Conservation (phyloP, 495 filamentous ascomycete genomes). For the Trichoderma reesei region DNA sequence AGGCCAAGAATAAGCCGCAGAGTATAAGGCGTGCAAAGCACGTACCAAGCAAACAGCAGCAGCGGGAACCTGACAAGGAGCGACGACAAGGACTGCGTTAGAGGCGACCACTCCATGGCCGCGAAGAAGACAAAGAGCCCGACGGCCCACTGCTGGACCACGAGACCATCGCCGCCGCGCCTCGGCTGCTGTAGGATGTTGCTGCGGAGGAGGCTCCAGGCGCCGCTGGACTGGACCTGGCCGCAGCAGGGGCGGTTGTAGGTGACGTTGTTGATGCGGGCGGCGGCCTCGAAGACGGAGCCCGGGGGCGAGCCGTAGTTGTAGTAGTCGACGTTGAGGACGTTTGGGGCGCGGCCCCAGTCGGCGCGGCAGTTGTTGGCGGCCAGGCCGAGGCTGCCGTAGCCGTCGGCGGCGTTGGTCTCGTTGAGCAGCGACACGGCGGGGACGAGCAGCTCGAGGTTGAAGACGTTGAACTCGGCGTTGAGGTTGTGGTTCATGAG, state of each 20-base stretch:
- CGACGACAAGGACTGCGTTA: too few species aligned
- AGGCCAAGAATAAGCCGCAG: neutral
- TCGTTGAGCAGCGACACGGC: conserved; percentile 53
- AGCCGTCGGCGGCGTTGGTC: conserved; percentile 59
- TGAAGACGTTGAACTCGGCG: conserved; percentile 53
- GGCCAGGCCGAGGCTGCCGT: conserved; percentile 62
- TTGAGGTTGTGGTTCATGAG: conserved; percentile 93
- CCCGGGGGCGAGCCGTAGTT: conserved; percentile 57
- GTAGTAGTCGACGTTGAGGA: conserved; percentile 87
- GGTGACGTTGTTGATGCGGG: conserved; percentile 73
- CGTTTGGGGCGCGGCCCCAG: conserved; percentile 71
- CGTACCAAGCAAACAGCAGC: neutral
- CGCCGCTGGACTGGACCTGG: conserved; percentile 4
- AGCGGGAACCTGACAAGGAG: too few species aligned
- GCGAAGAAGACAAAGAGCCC: neutral
- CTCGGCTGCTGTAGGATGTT: too few species aligned
- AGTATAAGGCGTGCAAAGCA: neutral
- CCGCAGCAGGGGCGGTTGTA: conserved; percentile 72
- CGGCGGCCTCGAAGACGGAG: conserved; percentile 88
- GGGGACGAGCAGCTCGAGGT: conserved; percentile 59
- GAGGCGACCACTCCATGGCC: too few species aligned
- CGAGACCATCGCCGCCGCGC: too few species aligned
- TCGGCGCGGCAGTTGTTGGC: conserved; percentile 53
- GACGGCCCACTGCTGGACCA: too few species aligned
- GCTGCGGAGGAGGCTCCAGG: neutral